These are phyloP conservation scores for Basidiobolus heterosporus DNA, from an alignment of 371 early-diverging fungal genomes.

Conservation along the genomic window DNA sequence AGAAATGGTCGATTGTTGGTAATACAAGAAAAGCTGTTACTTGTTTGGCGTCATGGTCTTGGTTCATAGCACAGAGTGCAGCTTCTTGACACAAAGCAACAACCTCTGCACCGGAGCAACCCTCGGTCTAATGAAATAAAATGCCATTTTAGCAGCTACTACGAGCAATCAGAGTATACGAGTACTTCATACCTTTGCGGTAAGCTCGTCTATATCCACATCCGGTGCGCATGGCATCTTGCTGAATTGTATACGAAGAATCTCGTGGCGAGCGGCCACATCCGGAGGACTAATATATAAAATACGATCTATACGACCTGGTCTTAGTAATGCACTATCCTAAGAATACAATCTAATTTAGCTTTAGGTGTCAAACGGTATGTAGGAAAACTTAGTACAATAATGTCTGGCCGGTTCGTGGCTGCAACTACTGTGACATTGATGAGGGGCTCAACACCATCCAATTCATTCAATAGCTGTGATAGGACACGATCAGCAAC, in stretches of 20 bases:
- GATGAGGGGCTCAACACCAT: constrained; percentile 87
- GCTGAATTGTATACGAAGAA: constrained; percentile 53
- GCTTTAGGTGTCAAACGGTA: not conserved
- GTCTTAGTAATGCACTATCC: constrained; percentile 87
- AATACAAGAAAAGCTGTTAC: constrained; percentile 15
- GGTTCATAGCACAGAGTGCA: constrained; percentile 79
- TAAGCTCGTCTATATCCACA: constrained; percentile 41
- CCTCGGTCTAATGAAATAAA: constrained; percentile 42
- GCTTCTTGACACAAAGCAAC: constrained; percentile 89
- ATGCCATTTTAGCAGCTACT: too few relatives aligned
- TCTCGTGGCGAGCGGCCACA: constrained; percentile 51
- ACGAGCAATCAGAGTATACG: not conserved
- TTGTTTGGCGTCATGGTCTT: constrained; percentile 40
- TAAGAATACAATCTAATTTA: constrained; percentile 7
- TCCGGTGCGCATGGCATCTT: constrained; percentile 44
- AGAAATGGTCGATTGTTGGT: not conserved
- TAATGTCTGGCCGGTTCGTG: constrained; percentile 97
- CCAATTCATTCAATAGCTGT: constrained; percentile 85
- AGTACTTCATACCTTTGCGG: constrained; percentile 22
- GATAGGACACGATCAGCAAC: constrained; percentile 87
- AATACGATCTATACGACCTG: constrained; percentile 91
- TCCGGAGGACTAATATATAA: constrained; percentile 89
- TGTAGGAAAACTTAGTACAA: constrained; percentile 27
- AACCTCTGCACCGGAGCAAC: constrained; percentile 90
- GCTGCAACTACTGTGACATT: constrained; percentile 95